Evolutionary conservation across 495 filamentous ascomycete species (phyloP).

Genomic region (Tuber borchii): DNA sequence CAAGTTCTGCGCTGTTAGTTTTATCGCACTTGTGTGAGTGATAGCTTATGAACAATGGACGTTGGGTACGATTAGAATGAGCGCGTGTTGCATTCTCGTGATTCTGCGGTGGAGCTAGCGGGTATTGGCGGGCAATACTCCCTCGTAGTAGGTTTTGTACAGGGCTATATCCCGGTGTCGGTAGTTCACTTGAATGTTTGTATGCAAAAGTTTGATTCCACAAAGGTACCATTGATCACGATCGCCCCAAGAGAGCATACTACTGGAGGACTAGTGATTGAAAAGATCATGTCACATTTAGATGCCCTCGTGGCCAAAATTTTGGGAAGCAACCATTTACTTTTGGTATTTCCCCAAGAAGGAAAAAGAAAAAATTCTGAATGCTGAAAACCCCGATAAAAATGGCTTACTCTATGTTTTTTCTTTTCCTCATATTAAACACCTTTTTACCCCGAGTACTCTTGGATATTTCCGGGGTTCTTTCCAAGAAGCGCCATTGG

Average conservation of each 20-base stretch:
- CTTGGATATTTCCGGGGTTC: conserved; percentile 39
- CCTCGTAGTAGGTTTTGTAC: not conserved
- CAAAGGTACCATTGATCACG: not conserved
- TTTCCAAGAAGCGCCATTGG: conserved; percentile 54
- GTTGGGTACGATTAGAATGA: not conserved
- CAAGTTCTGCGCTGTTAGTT: not conserved
- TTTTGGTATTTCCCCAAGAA: conserved; percentile 1
- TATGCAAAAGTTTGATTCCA: not conserved
- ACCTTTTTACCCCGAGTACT: conserved; percentile 35
- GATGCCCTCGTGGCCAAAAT: not conserved
- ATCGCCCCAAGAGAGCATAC: not conserved
- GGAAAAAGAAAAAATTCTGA: not conserved
- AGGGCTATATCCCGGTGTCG: not conserved
- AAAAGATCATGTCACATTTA: not conserved
- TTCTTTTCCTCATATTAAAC: not conserved
- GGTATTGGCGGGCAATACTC: not conserved
- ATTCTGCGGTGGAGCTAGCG: not conserved
- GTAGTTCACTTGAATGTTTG: not conserved
- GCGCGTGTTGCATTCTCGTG: not conserved
- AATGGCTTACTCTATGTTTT: not conserved
- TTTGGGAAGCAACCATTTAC: not conserved
- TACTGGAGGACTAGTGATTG: not conserved
- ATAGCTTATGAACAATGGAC: not conserved
- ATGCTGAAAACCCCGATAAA: not conserved
- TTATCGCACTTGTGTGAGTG: not conserved